phyloP scores from a whole-genome alignment of 352 stramenopile genomes.

The Phytophthora pseudosyringae region DNA sequence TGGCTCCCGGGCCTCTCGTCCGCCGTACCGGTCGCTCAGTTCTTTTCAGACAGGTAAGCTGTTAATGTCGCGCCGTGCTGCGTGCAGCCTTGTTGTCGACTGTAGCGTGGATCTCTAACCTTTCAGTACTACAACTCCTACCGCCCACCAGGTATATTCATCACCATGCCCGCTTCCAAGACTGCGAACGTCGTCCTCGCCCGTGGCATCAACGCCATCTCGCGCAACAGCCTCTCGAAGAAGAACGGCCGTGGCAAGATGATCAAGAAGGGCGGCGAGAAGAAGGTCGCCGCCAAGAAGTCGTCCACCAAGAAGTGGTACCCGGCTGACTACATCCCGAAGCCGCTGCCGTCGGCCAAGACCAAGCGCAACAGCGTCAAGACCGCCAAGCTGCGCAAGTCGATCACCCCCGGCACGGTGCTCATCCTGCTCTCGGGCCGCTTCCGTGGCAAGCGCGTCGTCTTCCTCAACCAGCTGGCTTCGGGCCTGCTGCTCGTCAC shows the following conservation, averaged over 20 bases:
- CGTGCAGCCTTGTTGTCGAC: neutral
- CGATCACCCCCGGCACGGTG: conserved; percentile 97
- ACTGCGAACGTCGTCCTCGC: conserved; percentile 73
- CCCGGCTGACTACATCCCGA: conserved; percentile 71
- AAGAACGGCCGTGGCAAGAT: conserved; percentile 69
- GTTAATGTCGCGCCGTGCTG: neutral
- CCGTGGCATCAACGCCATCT: conserved; percentile 83
- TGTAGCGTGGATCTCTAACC: conserved; percentile 1
- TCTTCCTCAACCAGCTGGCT: conserved; percentile 97
- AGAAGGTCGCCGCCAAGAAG: conserved; percentile 70
- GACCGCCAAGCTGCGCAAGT: conserved; percentile 94
- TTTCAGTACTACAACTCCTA: neutral
- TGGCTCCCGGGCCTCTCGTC: neutral
- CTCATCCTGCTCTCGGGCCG: conserved; percentile 97
- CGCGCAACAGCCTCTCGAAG: conserved; percentile 63
- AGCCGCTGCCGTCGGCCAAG: conserved; percentile 68
- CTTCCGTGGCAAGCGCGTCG: conserved; percentile 98
- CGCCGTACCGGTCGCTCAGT: conserved; percentile 19
- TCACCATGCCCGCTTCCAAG: conserved; percentile 56
- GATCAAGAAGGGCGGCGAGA: conserved; percentile 63
- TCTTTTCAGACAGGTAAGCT: conserved; percentile 75
- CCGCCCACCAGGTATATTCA: conserved; percentile 55
- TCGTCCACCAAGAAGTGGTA: conserved; percentile 76
- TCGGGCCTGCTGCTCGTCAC: conserved; percentile 97
- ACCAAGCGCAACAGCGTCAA: conserved; percentile 83